phyloP scores from a whole-genome alignment of 139 green algal species.

The Penium margaritaceum region DNA sequence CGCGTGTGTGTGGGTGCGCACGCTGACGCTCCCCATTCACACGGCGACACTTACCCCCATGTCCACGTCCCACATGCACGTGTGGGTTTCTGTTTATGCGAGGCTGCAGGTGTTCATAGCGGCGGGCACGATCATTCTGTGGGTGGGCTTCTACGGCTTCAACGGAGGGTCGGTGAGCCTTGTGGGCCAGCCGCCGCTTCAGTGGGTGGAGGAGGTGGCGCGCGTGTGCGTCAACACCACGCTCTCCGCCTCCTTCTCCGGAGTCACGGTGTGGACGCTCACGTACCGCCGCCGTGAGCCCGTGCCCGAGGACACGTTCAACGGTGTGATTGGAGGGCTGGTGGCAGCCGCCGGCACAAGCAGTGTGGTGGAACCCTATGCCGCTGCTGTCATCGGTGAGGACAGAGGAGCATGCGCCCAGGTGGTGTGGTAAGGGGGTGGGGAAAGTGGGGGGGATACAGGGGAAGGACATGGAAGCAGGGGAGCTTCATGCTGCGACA shows the following conservation, averaged over 20 bases:
- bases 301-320: slow-evolving; percentile 42
- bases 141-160: slow-evolving; percentile 75
- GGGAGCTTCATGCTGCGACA: too few relatives aligned
- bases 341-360: slow-evolving; percentile 61
- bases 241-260: slow-evolving; percentile 49
- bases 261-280: slow-evolving; percentile 49
- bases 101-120: slow-evolving; percentile 41
- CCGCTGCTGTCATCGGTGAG: slow-evolving; percentile 73
- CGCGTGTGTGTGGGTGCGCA: too few relatives aligned
- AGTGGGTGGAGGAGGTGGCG: slow-evolving; percentile 18
- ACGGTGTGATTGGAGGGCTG: slow-evolving; percentile 62
- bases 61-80: too few relatives aligned
- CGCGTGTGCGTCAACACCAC: slow-evolving; percentile 57
- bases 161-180: slow-evolving; percentile 55
- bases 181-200: slow-evolving; percentile 1
- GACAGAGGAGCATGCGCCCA: too few relatives aligned
- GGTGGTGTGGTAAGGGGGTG: too few relatives aligned
- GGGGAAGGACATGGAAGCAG: too few relatives aligned
- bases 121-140: slow-evolving; percentile 66
- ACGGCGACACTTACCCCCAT: too few relatives aligned
- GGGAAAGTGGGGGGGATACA: too few relatives aligned
- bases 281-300: slow-evolving; percentile 14
- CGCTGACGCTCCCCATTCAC: too few relatives aligned
- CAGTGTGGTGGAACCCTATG: slow-evolving; percentile 67
- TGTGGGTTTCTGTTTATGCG: too few relatives aligned